Base-by-base conservation (phyloP, 306 rosid genomes). In the Delonix regia region DNA sequence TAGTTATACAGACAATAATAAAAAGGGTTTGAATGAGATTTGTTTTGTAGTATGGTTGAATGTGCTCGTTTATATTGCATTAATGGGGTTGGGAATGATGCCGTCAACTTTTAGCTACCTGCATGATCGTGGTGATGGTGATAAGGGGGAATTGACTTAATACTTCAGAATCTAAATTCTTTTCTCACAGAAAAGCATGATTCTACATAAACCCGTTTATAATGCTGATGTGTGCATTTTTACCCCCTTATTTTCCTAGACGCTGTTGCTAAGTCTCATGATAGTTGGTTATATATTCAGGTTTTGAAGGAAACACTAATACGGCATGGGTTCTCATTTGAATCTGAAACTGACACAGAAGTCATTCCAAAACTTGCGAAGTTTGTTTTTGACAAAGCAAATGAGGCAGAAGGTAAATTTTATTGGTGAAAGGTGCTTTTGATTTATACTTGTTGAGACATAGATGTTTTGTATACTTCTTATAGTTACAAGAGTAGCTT, bases 341-440 rank as follows among this genome's bases (percentile, higher is more conserved):
- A 90, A 79, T 95, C 99, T 27, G 99, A 95, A 57, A 95, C 99
- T 0, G 99, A 95, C 72, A 95, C 99, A 0, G 99, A 95, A 88
- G 96, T 95, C 75, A 95, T 95, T 84, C 99, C 99, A 42, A 95
- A 91, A 87, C 99, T 95, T 84, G 98, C 99, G 13, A 93, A 95
- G 81, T 91, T 77, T 85, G 93, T 95, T 77, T 91, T 89, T 69
- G 99, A 95, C 86, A 89, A 93, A 72, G 96, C 99, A 52, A 93
- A 83, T 53, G 97, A 95, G 84, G 97, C 81, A 56, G 94, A 82
- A 49, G 94, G 97, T 93, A 76, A 70, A 60, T 48, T 78, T 80
- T 42, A 9, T 71, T 57, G 74, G 6, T 36, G 4, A 71, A 73
- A 42, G 59, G 25, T 47, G 52, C 56, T 19, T 77, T 39, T 61